Base-by-base conservation (phyloP, 1,139 yeast species). In the Zygotorulaspora mrakii region DNA sequence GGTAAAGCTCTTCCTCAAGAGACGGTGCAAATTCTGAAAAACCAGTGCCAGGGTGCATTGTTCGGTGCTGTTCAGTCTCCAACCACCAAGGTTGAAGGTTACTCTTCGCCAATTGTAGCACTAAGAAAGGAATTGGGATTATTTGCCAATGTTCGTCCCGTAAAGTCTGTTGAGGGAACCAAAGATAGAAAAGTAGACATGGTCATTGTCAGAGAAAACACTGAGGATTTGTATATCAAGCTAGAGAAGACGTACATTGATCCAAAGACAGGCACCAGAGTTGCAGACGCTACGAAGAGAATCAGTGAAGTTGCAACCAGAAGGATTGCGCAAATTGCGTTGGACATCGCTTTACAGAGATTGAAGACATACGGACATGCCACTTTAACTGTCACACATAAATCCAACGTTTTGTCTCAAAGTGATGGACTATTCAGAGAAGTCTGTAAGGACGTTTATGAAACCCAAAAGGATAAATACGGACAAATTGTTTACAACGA, bases 31-130 rank as follows among this genome's bases (percentile, higher is more conserved):
- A 70, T 77, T n/a, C 77, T 91, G 64, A 74, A 82, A 62, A 70
- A 72, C 32, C 82, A 84, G 54, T 91, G 98, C 67, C 95, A 91
- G 57, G 97, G 96, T 70, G 98, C 97, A 10, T 73, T 91, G 46
- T 91, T 91, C 57, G 98, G 98, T 53, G 95, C 98, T 38, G 98
- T 91, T 40, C 82, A 94, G 36, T 88, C 97, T 16, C 98, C 98
- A 51, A 74, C 95, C 36, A 79, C 81, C 52, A 89, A 89, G 70
- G 97, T 91, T 39, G 94, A 76, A 42, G 98, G 98, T 37, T 91
- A 91, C 70, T 87, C 96, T 16, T 89, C 97, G 22, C 98, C 98
- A 53, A 91, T 91, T 66, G 98, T 91, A 37, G 98, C 97, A 11
- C 76, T 91, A 62, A 82, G 98, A 71, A 91, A 89, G 77, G 86